Percentiles rank a stretch among this genome's conserved stretches.
phyloP scores from a whole-genome alignment of 805 yeast genomes.

The Pichia membranifaciens region DNA sequence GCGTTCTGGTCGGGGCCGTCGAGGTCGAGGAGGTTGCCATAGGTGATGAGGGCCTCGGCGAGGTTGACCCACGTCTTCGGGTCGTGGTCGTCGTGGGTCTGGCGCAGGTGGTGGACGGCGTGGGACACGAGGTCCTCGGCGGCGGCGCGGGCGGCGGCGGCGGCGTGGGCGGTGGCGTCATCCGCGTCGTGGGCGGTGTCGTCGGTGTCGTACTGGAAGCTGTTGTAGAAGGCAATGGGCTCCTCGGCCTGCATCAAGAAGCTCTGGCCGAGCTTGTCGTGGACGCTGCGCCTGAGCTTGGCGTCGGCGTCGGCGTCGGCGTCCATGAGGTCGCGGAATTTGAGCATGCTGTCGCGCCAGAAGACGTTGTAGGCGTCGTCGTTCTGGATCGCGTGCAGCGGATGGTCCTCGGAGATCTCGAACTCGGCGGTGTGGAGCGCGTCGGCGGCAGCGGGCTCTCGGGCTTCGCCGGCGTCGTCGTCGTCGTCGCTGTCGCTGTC shows the following conservation, averaged over 20 bases:
- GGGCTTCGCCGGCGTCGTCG: constrained; percentile 39
- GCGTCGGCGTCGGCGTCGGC: constrained; percentile 1
- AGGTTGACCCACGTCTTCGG: constrained; percentile 77
- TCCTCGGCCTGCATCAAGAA: constrained; percentile 58
- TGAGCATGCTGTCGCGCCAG: constrained; percentile 45
- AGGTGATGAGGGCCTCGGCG: constrained; percentile 78
- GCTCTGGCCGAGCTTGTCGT: constrained; percentile 55
- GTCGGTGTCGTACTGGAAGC: constrained; percentile 53
- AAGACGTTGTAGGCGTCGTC: constrained; percentile 41
- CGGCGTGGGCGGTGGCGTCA: constrained; percentile 2
- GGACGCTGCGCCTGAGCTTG: constrained; percentile 25
- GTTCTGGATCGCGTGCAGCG: constrained; percentile 41
- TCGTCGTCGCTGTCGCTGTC: constrained; percentile 42
- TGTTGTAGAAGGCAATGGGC: constrained; percentile 49
- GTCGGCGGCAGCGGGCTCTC: constrained; percentile 33
- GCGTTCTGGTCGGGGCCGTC: constrained; percentile 64
- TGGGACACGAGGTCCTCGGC: constrained; percentile 42
- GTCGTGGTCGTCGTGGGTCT: constrained; percentile 63
- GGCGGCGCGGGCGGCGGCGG: constrained; percentile 41
- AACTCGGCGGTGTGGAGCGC: constrained; percentile 25
- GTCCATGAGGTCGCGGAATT: constrained; percentile 30
- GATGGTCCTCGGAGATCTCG: constrained; percentile 46
- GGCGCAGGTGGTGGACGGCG: constrained; percentile 53
- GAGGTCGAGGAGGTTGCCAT: constrained; percentile 67
- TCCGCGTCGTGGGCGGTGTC: constrained; percentile 25